These are phyloP conservation scores for Neurospora sp. DNA, from an alignment of 495 filamentous ascomycete genomes.

Conservation along the genomic window DNA sequence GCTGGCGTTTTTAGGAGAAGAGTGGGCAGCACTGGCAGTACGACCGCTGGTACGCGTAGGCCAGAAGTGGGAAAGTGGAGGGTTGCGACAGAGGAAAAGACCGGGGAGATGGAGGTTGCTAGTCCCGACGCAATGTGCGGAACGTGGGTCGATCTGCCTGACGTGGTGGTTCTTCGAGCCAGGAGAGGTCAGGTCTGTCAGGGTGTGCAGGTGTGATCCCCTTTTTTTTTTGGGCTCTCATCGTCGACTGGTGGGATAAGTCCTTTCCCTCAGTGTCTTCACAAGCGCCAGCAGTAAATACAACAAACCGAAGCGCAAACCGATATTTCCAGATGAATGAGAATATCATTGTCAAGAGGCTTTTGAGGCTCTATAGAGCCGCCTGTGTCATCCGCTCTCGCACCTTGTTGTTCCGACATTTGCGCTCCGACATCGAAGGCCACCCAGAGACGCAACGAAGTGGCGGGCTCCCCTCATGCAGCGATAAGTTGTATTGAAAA, in stretches of 20 bases:
- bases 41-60: neutral
- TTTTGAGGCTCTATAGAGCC: neutral
- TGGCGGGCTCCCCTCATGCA: neutral
- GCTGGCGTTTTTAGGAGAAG: constrained; percentile 1
- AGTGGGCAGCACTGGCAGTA: neutral
- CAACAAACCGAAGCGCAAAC: neutral
- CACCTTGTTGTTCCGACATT: neutral
- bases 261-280: neutral
- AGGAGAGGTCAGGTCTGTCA: neutral
- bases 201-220: constrained; percentile 11
- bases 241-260: constrained; percentile 4
- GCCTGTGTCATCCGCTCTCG: neutral
- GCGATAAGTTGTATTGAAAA: neutral
- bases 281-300: neutral
- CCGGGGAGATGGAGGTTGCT: constrained; percentile 25
- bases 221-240: constrained; percentile 14
- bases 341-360: neutral
- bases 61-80: constrained; percentile 16
- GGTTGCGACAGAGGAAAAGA: constrained; percentile 24
- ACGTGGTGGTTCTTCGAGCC: constrained; percentile 5
- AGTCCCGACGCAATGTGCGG: constrained; percentile 23
- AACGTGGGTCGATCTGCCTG: constrained; percentile 27
- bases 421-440: neutral
- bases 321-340: neutral
- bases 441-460: neutral